Evolutionary conservation across 768 basidiomycete genomes (phyloP).

Genomic region (Tricholoma furcatifolium): DNA sequence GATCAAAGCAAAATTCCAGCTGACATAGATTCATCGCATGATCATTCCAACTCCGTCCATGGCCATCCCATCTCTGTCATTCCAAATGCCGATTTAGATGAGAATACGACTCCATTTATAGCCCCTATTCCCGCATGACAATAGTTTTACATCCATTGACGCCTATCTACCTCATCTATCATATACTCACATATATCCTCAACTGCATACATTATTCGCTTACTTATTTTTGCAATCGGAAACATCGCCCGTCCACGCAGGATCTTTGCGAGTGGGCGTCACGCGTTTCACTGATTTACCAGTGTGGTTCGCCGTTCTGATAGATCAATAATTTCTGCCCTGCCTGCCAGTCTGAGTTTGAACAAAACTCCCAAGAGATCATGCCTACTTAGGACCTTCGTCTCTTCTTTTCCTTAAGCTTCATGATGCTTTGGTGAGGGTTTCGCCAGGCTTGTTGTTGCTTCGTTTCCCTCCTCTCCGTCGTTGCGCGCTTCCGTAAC

Average conservation of each 20-base stretch:
- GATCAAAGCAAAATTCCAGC: not conserved
- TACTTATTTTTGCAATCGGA: slow-evolving; percentile 12
- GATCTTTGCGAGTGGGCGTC: slow-evolving; percentile 8
- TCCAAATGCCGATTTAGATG: slow-evolving; percentile 12
- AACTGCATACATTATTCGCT: slow-evolving; percentile 9
- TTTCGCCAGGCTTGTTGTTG: not conserved
- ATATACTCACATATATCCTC: slow-evolving; percentile 14
- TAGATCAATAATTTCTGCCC: slow-evolving; percentile 6
- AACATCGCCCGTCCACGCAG: slow-evolving; percentile 9
- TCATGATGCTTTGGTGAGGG: slow-evolving; percentile 8
- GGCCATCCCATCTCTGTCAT: slow-evolving; percentile 1
- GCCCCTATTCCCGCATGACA: slow-evolving; percentile 12
- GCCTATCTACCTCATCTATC: slow-evolving; percentile 11
- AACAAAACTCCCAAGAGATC: slow-evolving; percentile 1
- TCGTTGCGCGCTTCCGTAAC: not conserved
- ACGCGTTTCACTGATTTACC: not conserved
- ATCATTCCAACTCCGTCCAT: not conserved
- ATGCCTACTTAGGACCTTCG: not conserved
- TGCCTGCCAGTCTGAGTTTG: slow-evolving; percentile 16
- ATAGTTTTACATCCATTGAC: slow-evolving; percentile 2
- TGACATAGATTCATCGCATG: slow-evolving; percentile 5
- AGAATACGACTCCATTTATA: slow-evolving; percentile 11
- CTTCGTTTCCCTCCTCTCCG: not conserved
- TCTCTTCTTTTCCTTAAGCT: slow-evolving; percentile 7
- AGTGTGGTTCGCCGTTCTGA: not conserved